These are phyloP conservation scores for Neurospora hispaniola DNA, from an alignment of 495 filamentous ascomycete genomes.

Conservation along the genomic window DNA sequence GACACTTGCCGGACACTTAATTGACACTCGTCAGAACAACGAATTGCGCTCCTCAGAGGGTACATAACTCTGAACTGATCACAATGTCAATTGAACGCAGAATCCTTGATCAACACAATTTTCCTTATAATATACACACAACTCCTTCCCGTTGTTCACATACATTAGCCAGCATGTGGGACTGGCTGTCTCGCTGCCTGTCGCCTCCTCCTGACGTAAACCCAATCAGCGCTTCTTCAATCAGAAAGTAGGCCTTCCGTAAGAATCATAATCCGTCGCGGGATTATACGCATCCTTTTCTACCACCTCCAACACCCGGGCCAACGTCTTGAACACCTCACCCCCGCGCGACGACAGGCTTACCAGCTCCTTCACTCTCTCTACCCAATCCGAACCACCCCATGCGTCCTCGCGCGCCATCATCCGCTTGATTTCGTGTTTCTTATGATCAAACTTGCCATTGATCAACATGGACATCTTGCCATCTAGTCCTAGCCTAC, in stretches of 20 bases:
- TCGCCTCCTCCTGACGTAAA: background rate
- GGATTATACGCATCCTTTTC: background rate
- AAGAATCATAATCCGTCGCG: background rate
- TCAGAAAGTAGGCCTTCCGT: background rate
- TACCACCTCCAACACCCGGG: background rate
- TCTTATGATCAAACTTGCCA: background rate
- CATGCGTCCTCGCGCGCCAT: background rate
- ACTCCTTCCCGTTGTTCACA: background rate
- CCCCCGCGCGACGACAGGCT: background rate
- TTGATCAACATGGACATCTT: background rate
- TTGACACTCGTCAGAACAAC: too few relatives aligned
- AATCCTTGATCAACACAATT: background rate
- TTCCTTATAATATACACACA: background rate
- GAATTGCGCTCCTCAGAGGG: too few relatives aligned
- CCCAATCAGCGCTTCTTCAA: background rate
- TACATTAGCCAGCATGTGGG: background rate
- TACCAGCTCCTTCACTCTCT: background rate
- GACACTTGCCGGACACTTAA: too few relatives aligned
- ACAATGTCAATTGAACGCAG: too few relatives aligned
- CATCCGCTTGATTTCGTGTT: background rate
- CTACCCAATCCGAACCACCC: background rate
- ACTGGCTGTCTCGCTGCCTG: background rate
- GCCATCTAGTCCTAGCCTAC: background rate
- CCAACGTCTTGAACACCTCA: background rate
- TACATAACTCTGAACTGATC: too few relatives aligned